These are phyloP conservation scores for Luvunga scandens DNA, from an alignment of 345 rosid species.

Conservation along the genomic window DNA sequence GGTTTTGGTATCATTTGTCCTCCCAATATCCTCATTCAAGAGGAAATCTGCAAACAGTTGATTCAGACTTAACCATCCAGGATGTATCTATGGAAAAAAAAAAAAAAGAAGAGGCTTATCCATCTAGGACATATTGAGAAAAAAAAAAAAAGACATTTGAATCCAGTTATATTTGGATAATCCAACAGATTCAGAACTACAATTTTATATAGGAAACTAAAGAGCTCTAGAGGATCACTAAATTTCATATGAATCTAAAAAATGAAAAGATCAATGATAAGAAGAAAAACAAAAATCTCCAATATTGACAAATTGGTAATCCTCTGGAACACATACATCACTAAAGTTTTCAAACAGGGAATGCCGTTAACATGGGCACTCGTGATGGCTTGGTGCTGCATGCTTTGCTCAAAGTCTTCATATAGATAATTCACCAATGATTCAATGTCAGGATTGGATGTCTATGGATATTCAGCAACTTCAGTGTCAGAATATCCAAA, in stretches of 20 bases:
- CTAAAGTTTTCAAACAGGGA: not conserved
- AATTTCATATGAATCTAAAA: not conserved
- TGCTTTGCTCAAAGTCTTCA: conserved; percentile 63
- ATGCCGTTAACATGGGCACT: conserved; percentile 57
- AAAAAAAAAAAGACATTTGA: too few species aligned
- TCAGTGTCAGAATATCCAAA: conserved; percentile 90
- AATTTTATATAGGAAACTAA: not conserved
- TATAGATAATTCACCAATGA: conserved; percentile 65
- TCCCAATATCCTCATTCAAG: not conserved
- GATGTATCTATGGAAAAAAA: too few species aligned
- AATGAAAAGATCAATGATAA: not conserved
- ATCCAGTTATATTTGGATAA: not conserved
- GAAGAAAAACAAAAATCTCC: not conserved
- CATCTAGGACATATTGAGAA: not conserved
- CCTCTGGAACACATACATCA: not conserved
- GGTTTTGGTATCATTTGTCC: not conserved
- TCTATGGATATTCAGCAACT: conserved; percentile 76
- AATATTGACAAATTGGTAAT: not conserved
- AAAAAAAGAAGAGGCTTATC: not conserved
- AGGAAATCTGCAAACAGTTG: not conserved
- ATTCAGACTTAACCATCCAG: not conserved
- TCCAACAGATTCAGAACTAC: not conserved
- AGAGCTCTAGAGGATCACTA: not conserved
- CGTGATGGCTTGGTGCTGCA: conserved; percentile 74
- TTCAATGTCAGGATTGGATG: conserved; percentile 57